Evolutionary conservation across 176 grass and related monocot species (phyloP), one percentile per base, ranked within the genome.

Genomic region (Phoenix dactylifera): DNA sequence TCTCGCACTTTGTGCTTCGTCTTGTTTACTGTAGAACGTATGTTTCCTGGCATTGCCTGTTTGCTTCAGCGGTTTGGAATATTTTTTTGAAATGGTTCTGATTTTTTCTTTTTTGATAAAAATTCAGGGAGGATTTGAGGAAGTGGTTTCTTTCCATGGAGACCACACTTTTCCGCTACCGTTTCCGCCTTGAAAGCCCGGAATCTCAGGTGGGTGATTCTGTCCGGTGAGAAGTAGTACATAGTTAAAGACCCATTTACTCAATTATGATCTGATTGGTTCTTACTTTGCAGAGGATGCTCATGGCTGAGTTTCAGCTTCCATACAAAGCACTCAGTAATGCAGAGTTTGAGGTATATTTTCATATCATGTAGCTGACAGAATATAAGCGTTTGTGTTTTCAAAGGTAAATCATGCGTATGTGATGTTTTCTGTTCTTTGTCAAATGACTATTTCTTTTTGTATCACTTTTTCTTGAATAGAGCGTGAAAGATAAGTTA

Each of bases 11-110:
- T 55, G 93, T 87, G 20, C 93, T 97, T 54, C 87, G 93, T 60
- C 93, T 91, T 54, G 93, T 97, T n/a, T 97, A 97, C 49, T 97
- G 93, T 78, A 85, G 93, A 85, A 87, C 87, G 93, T 97, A 83
- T 22, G 86, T 55, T 72, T 78, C 25, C 55, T 15, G 18, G 25
- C 50, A 15, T 50, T 76, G 39, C 50, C 3, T 35, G 14, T 64
- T 60, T 68, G 20, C 22, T 44, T 2, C 9, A 12, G 10, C 6
- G 26, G 5, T 28, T 57, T 83, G 23, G 51, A 15, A 64, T 16
- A 70, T 76, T 58, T 24, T 63, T 1, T 62, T 66, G 49, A 44
- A 55, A 44, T 50, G 57, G 16, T 16, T 17, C 53, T 60, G 65
- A 64, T 54, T 18, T 54, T 14, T 29, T 26, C 57, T 56, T 28